phyloP scores from a whole-genome alignment of 2,329 filamentous ascomycete species.

The Microcera coccophila region DNA sequence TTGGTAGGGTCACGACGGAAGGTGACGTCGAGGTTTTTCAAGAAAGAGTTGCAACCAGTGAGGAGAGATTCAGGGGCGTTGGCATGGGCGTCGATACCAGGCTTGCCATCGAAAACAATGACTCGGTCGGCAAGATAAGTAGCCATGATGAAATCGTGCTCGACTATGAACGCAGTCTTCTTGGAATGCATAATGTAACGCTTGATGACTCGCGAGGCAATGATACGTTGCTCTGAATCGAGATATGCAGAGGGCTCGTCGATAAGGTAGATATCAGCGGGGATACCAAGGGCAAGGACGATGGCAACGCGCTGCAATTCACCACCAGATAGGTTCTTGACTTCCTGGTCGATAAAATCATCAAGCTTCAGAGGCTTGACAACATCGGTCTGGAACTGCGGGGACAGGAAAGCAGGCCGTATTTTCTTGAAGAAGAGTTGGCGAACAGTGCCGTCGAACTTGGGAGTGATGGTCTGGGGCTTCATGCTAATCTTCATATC shows the following conservation, averaged over 20 bases:
- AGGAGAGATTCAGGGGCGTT: slow-evolving; percentile 88
- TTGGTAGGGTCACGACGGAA: slow-evolving; percentile 97
- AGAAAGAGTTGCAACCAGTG: slow-evolving; percentile 92
- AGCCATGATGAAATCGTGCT: slow-evolving; percentile 99
- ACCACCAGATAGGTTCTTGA: slow-evolving; percentile 98
- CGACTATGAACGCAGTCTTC: slow-evolving; percentile 98
- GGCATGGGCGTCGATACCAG: slow-evolving; percentile 81
- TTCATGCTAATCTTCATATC: slow-evolving; percentile 99
- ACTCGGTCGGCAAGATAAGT: slow-evolving; percentile 79
- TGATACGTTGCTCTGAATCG: slow-evolving; percentile 98
- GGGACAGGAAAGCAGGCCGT: slow-evolving; percentile 90
- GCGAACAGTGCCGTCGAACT: slow-evolving; percentile 93
- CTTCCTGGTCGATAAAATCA: slow-evolving; percentile 99
- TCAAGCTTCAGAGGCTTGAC: slow-evolving; percentile 99
- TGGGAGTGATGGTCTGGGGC: slow-evolving; percentile 98
- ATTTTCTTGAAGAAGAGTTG: slow-evolving; percentile 99
- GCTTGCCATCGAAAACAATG: slow-evolving; percentile 96
- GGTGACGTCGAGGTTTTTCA: slow-evolving; percentile 95
- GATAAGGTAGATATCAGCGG: slow-evolving; percentile 97
- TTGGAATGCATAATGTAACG: slow-evolving; percentile 99
- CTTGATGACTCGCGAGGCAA: slow-evolving; percentile 96
- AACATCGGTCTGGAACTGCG: slow-evolving; percentile 98
- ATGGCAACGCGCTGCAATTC: slow-evolving; percentile 99
- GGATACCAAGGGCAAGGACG: slow-evolving; percentile 89
- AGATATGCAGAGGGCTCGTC: slow-evolving; percentile 97